Evolutionary conservation across 352 stramenopile species (phyloP), one percentile per base, ranked within the genome.

Genomic region (Phytophthora hybrid): DNA sequence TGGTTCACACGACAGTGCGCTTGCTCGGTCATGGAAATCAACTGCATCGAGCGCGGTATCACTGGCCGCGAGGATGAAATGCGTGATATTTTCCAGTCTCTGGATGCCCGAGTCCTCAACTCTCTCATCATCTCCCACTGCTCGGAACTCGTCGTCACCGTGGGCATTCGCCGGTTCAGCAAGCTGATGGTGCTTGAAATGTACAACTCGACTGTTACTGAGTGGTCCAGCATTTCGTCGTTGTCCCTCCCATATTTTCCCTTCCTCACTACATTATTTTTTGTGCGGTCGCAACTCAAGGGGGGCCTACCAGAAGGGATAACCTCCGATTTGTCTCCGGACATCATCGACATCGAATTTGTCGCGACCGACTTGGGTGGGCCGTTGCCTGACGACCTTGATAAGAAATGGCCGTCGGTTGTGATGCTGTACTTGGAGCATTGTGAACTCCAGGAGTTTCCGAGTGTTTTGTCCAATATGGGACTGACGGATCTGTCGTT

Each of bases 121-220:
- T 82, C 65, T 6, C 69, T 87, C 14, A 85, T 89, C 49, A 60
- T 89, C 47, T 75, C 79, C 5, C 79, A 85, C 39, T 89, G 79
- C 21, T 58, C 71, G 0, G 66, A 63, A 2, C 37, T 89, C 16
- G 41, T 59, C 5, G 63, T 89, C 49, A 59, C 77, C 0, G 29
- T 60, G 7, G 31, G 75, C 3, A 76, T 87, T 59, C 74, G 68
- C 11, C 49, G 16, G 1, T 85, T 88, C n/a, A n/a, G 14, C 8
- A 79, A 76, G 16, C 70, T 88, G 7, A 60, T 80, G 8, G 69
- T 60, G 19, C 54, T 88, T 32, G 77, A 89, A 57, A 62, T 89
- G 55, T 87, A 87, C 70, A 89, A 89, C 64, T 64, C 72, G 18
- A 79, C 74, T 0, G 57, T 88, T 19, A 23, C 69, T 7, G 32